These are phyloP conservation scores for Glomus cerebriforme DNA, from an alignment of 192 early-diverging fungal species.

Conservation along the genomic window DNA sequence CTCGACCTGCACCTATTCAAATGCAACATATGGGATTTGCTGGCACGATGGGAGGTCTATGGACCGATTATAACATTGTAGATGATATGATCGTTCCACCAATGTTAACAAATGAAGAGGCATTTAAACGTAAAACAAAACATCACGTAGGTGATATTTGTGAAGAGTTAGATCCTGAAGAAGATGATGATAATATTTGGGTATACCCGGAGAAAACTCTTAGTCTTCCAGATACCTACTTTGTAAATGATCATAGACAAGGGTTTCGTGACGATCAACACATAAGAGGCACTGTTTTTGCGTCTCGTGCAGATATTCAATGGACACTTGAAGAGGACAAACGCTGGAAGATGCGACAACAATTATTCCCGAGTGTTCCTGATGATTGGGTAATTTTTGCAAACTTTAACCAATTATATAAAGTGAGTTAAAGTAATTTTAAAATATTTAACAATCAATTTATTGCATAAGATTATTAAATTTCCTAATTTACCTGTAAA, in stretches of 20 bases:
- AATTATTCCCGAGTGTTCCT: slow-evolving; percentile 78
- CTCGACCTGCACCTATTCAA: slow-evolving; percentile 85
- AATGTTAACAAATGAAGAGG: slow-evolving; percentile 30
- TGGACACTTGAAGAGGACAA: slow-evolving; percentile 82
- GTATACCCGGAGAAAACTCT: slow-evolving; percentile 88
- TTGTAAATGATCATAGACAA: slow-evolving; percentile 93
- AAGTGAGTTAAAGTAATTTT: slow-evolving; percentile 57
- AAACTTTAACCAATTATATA: slow-evolving; percentile 97
- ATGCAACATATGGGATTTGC: slow-evolving; percentile 94
- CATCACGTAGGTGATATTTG: slow-evolving; percentile 10
- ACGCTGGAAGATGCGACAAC: slow-evolving; percentile 81
- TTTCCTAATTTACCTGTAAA: too few species aligned
- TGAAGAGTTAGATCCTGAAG: slow-evolving; percentile 56
- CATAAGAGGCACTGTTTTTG: slow-evolving; percentile 39
- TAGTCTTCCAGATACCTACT: slow-evolving; percentile 91
- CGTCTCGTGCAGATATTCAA: slow-evolving; percentile 41
- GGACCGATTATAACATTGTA: slow-evolving; percentile 82
- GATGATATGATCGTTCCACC: slow-evolving; percentile 77
- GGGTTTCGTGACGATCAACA: slow-evolving; percentile 84
- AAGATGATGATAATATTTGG: slow-evolving; percentile 54
- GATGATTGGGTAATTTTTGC: slow-evolving; percentile 92
- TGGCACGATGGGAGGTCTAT: slow-evolving; percentile 84
- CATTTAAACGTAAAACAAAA: background rate
- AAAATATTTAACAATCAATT: background rate
- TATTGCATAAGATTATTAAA: too few species aligned